Evolutionary conservation across 208 protist species (phyloP), one percentile per base, ranked within the genome.

Genomic region (Crithidia brevicula): DNA sequence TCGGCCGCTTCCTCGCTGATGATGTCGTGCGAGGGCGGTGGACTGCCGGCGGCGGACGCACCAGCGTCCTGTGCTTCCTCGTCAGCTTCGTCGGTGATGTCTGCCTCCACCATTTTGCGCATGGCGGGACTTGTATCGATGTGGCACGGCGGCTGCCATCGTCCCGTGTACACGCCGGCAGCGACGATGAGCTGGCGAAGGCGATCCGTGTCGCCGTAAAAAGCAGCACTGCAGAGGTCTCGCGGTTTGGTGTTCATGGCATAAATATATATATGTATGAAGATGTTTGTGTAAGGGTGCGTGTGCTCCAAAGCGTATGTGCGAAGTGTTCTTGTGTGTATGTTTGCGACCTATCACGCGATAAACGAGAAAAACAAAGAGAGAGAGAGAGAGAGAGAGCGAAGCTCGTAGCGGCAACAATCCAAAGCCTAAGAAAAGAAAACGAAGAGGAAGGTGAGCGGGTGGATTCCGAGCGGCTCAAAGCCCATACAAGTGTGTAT

Each of bases 201-300:
- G n/a, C 86, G 83, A 40, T 71, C 64, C 27, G 81, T 63, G 57
- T 95, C 90, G 63, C 85, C 77, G 33, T 81, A 56, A 51, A 86
- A 95, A 43, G 87, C 90, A 13, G 86, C 86, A 1, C 75, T 83
- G 63, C 81, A 92, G 3, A 91, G 20, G 47, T 93, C 87, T 1
- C 80, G 65, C 3, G 90, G 68, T 13, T 81, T 79, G 40, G 73
- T 77, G 57, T 70, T 73, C 71, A 82, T 89, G 16, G 50, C n/a
- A 56, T 54, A 25, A 23, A 23, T 40, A 40, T 36, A 33, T 58
- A 27, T 65, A 27, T 65, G 43, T 31, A 31, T 5, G 22, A 30
- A 53, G 20, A 34, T n/a, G 28, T 18, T 54, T 22, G 20, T 54
- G 46, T 51, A 40, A 7, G 15, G 10, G 15, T 13, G 36, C 36